Evolutionary conservation across 305 asterid species (phyloP).

Genomic region (Solanum chacoense): DNA sequence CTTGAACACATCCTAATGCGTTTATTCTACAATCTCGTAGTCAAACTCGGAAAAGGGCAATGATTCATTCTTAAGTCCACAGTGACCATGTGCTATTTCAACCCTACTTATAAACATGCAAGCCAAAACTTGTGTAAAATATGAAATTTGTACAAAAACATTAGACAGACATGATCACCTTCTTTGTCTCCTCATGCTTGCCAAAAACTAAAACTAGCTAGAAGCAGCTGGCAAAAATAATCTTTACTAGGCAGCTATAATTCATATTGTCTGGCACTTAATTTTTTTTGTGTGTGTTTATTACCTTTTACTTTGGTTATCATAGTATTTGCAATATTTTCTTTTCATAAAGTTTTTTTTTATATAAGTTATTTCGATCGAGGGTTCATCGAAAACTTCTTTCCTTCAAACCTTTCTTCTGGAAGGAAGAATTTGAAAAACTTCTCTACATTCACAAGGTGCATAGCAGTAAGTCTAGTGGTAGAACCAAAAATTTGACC

Average conservation of each 20-base stretch:
- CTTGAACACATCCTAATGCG: neutral
- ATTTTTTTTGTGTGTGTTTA: neutral
- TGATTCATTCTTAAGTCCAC: neutral
- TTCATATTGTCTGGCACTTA: neutral
- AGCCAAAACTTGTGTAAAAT: neutral
- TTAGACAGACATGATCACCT: neutral
- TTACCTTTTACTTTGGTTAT: neutral
- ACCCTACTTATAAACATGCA: neutral
- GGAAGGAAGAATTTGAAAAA: neutral
- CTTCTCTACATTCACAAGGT: neutral
- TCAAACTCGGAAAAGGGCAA: neutral
- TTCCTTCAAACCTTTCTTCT: neutral
- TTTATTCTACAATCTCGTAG: neutral
- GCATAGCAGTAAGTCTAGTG: neutral
- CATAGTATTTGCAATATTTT: neutral
- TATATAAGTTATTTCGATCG: rapidly evolving
- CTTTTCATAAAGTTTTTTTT: neutral
- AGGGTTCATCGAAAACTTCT: neutral
- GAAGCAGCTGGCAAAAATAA: neutral
- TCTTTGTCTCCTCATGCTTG: neutral
- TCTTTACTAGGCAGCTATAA: neutral
- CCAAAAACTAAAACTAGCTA: neutral
- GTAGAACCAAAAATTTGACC: neutral
- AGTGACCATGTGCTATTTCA: neutral
- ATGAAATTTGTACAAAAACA: neutral